Evolutionary conservation across 2,329 filamentous ascomycete genomes (phyloP).

Genomic region (Cryphonectria carpinicola): DNA sequence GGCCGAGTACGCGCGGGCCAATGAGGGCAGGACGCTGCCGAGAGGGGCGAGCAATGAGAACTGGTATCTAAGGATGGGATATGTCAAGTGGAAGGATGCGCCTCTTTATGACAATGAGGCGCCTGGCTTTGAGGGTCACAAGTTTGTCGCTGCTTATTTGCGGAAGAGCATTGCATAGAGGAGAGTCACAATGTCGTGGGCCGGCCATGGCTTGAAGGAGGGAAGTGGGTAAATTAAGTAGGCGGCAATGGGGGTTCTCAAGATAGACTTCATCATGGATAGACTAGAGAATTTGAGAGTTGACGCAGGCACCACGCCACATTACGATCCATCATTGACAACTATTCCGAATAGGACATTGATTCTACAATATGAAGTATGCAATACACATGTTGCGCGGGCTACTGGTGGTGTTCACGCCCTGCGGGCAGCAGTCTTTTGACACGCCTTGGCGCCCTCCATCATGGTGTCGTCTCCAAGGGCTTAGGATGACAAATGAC

Average conservation of each 20-base stretch:
- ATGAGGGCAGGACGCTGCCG: constrained; percentile 1
- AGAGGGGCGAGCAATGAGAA: constrained; percentile 24
- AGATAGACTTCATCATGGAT: neutral
- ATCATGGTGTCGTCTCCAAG: neutral
- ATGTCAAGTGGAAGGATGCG: constrained; percentile 28
- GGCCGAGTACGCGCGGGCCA: constrained; percentile 13
- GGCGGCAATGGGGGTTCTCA: too few species aligned
- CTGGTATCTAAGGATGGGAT: constrained; percentile 29
- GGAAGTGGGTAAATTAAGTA: too few species aligned
- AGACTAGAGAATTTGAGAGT: neutral
- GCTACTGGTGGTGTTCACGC: neutral
- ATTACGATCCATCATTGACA: neutral
- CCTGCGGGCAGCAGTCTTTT: neutral
- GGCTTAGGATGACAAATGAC: neutral
- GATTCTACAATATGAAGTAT: neutral
- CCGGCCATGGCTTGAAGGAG: neutral
- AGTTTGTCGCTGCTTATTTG: constrained; percentile 15
- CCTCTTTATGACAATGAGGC: neutral
- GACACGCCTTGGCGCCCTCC: neutral
- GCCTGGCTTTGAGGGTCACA: constrained; percentile 6
- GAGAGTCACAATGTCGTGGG: neutral
- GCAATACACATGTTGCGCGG: neutral
- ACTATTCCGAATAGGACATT: neutral
- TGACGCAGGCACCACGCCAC: too few species aligned
- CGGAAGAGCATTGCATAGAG: constrained; percentile 10